phyloP scores from a whole-genome alignment of 371 early-diverging fungal genomes.

The Mucor circinelloides region DNA sequence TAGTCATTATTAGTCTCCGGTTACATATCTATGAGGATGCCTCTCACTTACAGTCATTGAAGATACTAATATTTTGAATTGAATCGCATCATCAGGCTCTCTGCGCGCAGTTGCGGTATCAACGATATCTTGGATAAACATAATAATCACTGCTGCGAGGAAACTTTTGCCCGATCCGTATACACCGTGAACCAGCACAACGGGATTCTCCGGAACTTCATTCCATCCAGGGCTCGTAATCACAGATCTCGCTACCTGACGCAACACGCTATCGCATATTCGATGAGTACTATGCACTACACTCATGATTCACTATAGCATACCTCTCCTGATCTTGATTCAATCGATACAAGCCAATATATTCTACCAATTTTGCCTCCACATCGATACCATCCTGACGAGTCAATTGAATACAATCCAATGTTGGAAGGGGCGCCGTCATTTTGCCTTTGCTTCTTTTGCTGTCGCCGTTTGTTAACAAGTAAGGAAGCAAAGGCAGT shows the following conservation, averaged over 20 bases:
- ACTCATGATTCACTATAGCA: background rate
- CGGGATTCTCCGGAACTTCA: conserved; percentile 35
- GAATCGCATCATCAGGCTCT: conserved; percentile 41
- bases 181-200: conserved; percentile 65
- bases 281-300: background rate
- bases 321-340: conserved; percentile 69
- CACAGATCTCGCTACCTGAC: conserved; percentile 56
- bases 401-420: conserved; percentile 37
- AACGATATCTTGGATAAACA: conserved; percentile 68
- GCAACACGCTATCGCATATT: conserved; percentile 46
- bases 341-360: conserved; percentile 44
- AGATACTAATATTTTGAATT: conserved; percentile 59
- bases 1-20: background rate
- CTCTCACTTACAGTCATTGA: conserved; percentile 62
- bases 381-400: conserved; percentile 51
- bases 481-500: conserved; percentile 52
- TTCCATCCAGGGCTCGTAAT: conserved; percentile 54
- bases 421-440: conserved; percentile 8
- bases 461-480: conserved; percentile 28
- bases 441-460: conserved; percentile 21
- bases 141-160: conserved; percentile 76
- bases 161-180: conserved; percentile 85
- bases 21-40: background rate
- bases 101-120: conserved; percentile 42
- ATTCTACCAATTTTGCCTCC: conserved; percentile 38